Evolutionary conservation across 306 rosid genomes (phyloP).

Genomic region (Pachyrhizus erosus): DNA sequence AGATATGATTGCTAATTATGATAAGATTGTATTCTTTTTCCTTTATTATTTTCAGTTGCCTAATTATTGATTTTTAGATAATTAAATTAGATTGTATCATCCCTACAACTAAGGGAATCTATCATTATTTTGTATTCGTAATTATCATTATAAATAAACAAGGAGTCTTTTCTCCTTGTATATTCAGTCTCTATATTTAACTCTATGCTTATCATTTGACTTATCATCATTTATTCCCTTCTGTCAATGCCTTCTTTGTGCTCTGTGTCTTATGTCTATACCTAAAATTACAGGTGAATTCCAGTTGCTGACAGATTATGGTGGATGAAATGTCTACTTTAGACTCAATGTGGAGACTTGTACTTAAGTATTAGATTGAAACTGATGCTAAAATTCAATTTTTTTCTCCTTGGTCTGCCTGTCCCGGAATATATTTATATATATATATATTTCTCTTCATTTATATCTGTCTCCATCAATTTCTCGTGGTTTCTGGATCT

Average conservation of each 20-base stretch:
- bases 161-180: no score
- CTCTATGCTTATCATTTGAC: background rate
- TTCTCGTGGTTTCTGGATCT: background rate
- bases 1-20: no score
- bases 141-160: no score
- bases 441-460: background rate
- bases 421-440: background rate
- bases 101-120: no score
- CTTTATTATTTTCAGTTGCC: no score
- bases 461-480: background rate
- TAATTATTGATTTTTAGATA: no score
- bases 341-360: background rate
- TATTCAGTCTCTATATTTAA: no score
- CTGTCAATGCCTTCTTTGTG: background rate
- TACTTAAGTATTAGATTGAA: background rate
- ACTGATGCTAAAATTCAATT: background rate
- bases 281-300: background rate
- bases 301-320: background rate
- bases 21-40: no score
- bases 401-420: background rate
- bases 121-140: no score
- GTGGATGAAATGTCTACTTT: background rate
- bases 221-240: background rate
- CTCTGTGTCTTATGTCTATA: background rate
- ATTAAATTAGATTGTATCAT: no score